These are phyloP conservation scores for Bremia lactucae DNA, from an alignment of 352 stramenopile genomes.

Conservation along the genomic window DNA sequence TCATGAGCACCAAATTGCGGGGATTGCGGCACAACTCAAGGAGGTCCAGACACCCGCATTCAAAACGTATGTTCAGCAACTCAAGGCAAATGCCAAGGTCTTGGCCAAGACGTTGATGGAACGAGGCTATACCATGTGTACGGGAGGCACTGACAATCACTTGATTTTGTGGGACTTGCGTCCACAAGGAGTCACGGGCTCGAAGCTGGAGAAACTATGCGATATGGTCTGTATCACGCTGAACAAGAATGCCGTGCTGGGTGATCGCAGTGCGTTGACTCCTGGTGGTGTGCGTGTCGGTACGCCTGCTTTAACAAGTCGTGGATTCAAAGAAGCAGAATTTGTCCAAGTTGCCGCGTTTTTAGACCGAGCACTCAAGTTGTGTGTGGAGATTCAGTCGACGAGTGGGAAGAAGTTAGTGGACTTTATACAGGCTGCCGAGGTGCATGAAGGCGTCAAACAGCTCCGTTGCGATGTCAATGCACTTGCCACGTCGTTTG, in stretches of 20 bases:
- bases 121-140: slow-evolving; percentile 93
- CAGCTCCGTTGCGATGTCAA: slow-evolving; percentile 88
- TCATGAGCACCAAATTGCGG: slow-evolving; percentile 98
- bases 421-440: slow-evolving; percentile 87
- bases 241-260: slow-evolving; percentile 99
- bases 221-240: slow-evolving; percentile 96
- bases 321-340: slow-evolving; percentile 94
- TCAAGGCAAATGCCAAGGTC: slow-evolving; percentile 93
- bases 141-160: slow-evolving; percentile 98
- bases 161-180: slow-evolving; percentile 97
- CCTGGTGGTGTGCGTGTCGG: slow-evolving; percentile 93
- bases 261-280: slow-evolving; percentile 92
- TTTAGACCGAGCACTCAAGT: slow-evolving; percentile 89
- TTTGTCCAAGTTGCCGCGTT: slow-evolving; percentile 95
- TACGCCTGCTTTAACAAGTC: slow-evolving; percentile 93
- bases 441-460: slow-evolving; percentile 79
- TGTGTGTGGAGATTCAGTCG: slow-evolving; percentile 90
- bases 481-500: slow-evolving; percentile 89
- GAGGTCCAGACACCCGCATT: slow-evolving; percentile 95
- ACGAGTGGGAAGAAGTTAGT: slow-evolving; percentile 88
- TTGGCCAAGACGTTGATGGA: slow-evolving; percentile 88
- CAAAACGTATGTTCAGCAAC: slow-evolving; percentile 90
- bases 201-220: slow-evolving; percentile 98
- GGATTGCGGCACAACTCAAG: slow-evolving; percentile 96
- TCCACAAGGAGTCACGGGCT: slow-evolving; percentile 91